Evolutionary conservation across 75 land plant genomes (phyloP).

Genomic region (Pinus albicaulis): DNA sequence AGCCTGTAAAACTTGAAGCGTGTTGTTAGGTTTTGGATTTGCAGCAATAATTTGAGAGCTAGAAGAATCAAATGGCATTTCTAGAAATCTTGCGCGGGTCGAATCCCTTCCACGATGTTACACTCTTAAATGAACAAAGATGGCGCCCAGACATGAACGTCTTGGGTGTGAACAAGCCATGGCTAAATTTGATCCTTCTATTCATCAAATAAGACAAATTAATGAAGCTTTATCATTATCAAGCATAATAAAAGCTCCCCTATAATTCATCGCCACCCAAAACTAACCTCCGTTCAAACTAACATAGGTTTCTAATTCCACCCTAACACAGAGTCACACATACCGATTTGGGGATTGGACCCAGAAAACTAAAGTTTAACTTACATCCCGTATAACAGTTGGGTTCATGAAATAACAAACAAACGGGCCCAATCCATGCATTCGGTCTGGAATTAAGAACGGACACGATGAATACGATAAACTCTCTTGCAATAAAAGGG

Average conservation of each 20-base stretch:
- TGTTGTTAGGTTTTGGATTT: background rate
- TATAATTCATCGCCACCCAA: background rate
- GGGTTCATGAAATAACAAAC: no score
- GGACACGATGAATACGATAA: no score
- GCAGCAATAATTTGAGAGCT: background rate
- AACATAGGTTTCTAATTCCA: no score
- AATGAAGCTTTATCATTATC: slow-evolving; percentile 1
- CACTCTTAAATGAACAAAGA: no score
- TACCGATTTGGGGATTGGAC: no score
- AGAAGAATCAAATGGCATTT: background rate
- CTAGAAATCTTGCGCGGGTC: background rate
- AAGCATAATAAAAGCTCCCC: background rate
- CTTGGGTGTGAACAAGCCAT: background rate
- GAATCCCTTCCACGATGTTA: background rate
- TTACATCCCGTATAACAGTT: no score
- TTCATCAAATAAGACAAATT: background rate
- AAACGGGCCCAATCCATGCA: no score
- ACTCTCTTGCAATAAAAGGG: no score
- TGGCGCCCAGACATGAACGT: background rate
- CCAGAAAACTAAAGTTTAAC: no score
- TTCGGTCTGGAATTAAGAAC: no score
- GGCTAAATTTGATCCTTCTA: background rate
- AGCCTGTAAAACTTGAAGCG: background rate
- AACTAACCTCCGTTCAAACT: no score
- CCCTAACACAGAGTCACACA: no score